Evolutionary conservation across 2,329 filamentous ascomycete genomes (phyloP).

Genomic region (Nemania serpens): DNA sequence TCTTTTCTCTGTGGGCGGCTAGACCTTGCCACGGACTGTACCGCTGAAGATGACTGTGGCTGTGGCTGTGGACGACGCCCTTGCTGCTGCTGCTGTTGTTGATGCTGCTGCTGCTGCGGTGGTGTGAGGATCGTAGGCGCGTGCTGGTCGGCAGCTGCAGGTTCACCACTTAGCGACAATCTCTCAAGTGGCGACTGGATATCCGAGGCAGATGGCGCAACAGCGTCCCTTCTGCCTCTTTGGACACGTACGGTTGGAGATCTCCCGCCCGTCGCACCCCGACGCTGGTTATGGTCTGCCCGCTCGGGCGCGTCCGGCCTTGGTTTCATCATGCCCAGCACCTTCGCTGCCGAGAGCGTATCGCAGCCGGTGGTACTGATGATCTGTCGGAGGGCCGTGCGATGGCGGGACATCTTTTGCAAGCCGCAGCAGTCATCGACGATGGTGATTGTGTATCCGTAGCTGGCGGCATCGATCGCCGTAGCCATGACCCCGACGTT

Average conservation of each 20-base stretch:
- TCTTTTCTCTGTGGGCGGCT: slow-evolving; percentile 23
- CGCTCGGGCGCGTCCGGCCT: slow-evolving; percentile 30
- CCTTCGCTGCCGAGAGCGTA: slow-evolving; percentile 61
- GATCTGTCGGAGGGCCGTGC: slow-evolving; percentile 71
- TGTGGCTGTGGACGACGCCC: slow-evolving; percentile 5
- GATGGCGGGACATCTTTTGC: slow-evolving; percentile 70
- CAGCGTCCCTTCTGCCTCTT: slow-evolving; percentile 32
- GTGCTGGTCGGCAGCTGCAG: slow-evolving; percentile 35
- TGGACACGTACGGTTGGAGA: slow-evolving; percentile 39
- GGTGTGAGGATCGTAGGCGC: slow-evolving; percentile 27
- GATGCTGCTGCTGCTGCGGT: slow-evolving; percentile 28
- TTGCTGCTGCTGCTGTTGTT: neutral
- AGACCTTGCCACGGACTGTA: slow-evolving; percentile 37
- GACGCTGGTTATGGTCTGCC: slow-evolving; percentile 21
- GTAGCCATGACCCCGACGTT: slow-evolving; percentile 92
- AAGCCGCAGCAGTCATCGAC: slow-evolving; percentile 90
- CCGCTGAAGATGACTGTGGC: slow-evolving; percentile 14
- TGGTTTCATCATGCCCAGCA: slow-evolving; percentile 51
- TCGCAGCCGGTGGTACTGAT: slow-evolving; percentile 75
- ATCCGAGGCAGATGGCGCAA: slow-evolving; percentile 33
- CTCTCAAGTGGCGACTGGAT: slow-evolving; percentile 43
- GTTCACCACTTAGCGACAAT: slow-evolving; percentile 42
- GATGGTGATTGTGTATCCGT: slow-evolving; percentile 85
- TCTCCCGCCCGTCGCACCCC: slow-evolving; percentile 27
- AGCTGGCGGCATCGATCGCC: slow-evolving; percentile 83